Evolutionary conservation across 2,329 filamentous ascomycete species (phyloP).

Genomic region (Paecilomyces sp.): DNA sequence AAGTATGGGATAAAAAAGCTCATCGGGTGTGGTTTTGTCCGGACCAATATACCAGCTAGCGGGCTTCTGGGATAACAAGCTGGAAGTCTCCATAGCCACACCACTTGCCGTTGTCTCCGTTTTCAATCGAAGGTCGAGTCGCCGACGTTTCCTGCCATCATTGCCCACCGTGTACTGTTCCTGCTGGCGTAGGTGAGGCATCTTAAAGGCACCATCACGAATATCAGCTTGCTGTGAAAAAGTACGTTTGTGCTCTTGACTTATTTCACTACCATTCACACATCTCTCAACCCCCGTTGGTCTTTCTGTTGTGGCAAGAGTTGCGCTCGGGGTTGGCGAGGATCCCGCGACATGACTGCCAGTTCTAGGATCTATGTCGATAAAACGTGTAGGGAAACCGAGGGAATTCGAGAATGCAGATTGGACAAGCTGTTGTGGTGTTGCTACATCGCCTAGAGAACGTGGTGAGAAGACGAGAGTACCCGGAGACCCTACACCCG

Average conservation of each 20-base stretch:
- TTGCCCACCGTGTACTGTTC: slow-evolving; percentile 18
- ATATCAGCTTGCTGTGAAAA: neutral
- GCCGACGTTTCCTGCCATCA: slow-evolving; percentile 23
- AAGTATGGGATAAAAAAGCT: slow-evolving; percentile 37
- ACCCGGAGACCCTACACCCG: neutral
- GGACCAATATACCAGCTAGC: slow-evolving; percentile 32
- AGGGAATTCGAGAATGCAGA: neutral
- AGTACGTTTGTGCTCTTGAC: neutral
- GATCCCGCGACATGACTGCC: neutral
- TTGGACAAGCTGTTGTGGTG: neutral
- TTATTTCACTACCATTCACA: neutral
- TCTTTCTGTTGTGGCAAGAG: neutral
- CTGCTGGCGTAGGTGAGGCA: slow-evolving; percentile 7
- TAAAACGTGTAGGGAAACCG: neutral
- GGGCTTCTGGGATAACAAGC: neutral
- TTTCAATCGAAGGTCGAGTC: slow-evolving; percentile 12
- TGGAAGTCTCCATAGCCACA: neutral
- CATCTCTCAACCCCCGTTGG: neutral
- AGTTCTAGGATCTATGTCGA: neutral
- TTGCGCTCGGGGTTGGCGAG: neutral
- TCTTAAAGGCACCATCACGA: neutral
- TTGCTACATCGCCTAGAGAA: neutral
- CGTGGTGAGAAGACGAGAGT: neutral
- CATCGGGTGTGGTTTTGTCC: slow-evolving; percentile 27
- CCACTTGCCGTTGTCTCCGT: slow-evolving; percentile 1